Evolutionary conservation across 768 basidiomycete species (phyloP), one percentile per base, ranked within the genome.

Genomic region (Boletus tylopilopsis): DNA sequence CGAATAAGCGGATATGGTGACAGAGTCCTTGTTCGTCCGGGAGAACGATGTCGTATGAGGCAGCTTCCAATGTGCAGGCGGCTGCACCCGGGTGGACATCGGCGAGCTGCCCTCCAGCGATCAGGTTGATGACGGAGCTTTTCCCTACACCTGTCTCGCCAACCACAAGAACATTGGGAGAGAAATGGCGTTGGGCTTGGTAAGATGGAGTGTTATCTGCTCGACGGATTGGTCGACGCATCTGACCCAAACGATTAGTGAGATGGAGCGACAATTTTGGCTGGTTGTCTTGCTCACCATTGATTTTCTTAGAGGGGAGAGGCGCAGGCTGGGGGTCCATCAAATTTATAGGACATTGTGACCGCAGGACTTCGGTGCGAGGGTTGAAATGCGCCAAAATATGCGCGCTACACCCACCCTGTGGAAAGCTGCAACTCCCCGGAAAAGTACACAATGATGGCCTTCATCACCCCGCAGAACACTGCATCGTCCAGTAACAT

Each of bases 51-150:
- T 56, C 47, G 52, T 75, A 71, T 4, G 53, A 52, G 1, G 44
- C 50, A 39, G 56, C 60, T 9, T 62, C 36, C 45, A 74, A 61
- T 3, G 75, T 77, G 56, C 67, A 71, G 5, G 73, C 74, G 0
- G 39, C 45, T 0, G 68, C 67, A 9, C 62, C 50, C 27, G 61
- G 63, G n/a, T 69, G 65, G 9, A 62, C 58, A 1, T 23, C 16
- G 10, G 73, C 73, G 2, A 59, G 39, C 8, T 54, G 24, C 3
- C 54, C 40, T 10, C 64, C 67, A 22, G 59, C 57, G 21, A 75
- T 55, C 56, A 76, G 63, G 53, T 75, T 76, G 43, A 75, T 51
- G 24, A 76, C 55, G 0, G 71, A 73, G 50, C 74, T 75, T 52
- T 76, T 76, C 18, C 69, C 64, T 1, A 38, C 59, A 6, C 64